phyloP scores from a whole-genome alignment of 306 rosid species.

The Glycine tomentella region DNA sequence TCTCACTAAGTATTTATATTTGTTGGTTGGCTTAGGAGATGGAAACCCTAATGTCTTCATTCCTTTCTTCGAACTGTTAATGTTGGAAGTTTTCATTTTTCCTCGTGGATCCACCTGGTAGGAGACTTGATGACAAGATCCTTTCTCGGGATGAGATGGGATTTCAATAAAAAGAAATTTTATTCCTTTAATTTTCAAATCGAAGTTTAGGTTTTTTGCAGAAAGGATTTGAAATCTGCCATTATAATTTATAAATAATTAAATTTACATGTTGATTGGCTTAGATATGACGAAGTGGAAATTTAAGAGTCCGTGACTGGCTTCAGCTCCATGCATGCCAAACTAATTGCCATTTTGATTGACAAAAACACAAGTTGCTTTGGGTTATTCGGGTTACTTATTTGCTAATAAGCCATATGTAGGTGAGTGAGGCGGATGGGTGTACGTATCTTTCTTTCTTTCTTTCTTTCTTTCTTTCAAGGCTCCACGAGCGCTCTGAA shows the following conservation, averaged over 20 bases:
- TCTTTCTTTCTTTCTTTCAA: too few relatives aligned
- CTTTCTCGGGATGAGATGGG: background rate
- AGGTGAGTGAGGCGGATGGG: background rate
- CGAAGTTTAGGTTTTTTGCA: background rate
- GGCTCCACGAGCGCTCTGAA: conserved; percentile 37
- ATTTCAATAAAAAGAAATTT: too few relatives aligned
- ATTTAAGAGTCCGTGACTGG: background rate
- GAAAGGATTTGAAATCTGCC: background rate
- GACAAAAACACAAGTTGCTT: background rate
- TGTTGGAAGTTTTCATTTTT: background rate
- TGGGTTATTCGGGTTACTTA: background rate
- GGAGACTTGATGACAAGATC: background rate
- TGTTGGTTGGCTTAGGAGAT: background rate
- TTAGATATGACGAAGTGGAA: too few relatives aligned
- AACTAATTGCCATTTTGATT: background rate
- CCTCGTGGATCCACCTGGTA: background rate
- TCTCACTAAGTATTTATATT: background rate
- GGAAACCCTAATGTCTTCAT: background rate
- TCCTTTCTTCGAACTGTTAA: background rate
- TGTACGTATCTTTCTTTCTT: background rate
- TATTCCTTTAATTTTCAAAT: background rate
- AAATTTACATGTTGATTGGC: too few relatives aligned
- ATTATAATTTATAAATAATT: too few relatives aligned
- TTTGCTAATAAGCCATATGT: background rate
- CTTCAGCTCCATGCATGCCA: background rate